Evolutionary conservation across 371 early-diverging fungal species (phyloP).

Genomic region (Zopfochytrium polystomum): DNA sequence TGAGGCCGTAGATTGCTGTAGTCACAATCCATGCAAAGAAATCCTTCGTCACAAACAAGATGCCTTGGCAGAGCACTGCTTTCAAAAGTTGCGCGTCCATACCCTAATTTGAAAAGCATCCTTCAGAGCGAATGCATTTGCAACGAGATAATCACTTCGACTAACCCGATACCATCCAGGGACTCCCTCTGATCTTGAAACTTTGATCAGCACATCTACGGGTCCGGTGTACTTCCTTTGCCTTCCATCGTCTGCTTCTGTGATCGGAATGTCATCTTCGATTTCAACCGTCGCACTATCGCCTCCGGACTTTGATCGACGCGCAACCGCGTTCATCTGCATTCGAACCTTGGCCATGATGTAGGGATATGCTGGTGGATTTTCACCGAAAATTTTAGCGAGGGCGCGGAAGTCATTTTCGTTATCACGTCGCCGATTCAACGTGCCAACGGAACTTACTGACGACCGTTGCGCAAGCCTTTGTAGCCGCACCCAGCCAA

Average conservation of each 20-base stretch:
- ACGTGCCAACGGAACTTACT: too few species aligned
- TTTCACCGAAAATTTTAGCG: too few species aligned
- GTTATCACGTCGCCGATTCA: too few species aligned
- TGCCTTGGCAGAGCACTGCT: slow-evolving; percentile 89
- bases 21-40: slow-evolving; percentile 45
- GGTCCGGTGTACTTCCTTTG: slow-evolving; percentile 62
- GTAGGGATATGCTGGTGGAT: slow-evolving; percentile 83
- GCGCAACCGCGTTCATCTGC: slow-evolving; percentile 64
- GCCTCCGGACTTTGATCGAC: not conserved
- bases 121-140: too few species aligned
- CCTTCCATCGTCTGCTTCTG: slow-evolving; percentile 35
- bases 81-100: slow-evolving; percentile 91
- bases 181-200: slow-evolving; percentile 69
- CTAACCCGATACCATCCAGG: slow-evolving; percentile 81
- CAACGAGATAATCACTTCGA: too few species aligned
- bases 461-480: slow-evolving; percentile 69
- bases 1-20: too few species aligned
- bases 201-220: slow-evolving; percentile 73
- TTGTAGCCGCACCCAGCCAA: slow-evolving; percentile 78
- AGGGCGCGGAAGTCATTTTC: too few species aligned
- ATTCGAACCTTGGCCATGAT: slow-evolving; percentile 94
- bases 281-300: not conserved
- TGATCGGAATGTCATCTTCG: slow-evolving; percentile 16
- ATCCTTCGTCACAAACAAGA: slow-evolving; percentile 88
- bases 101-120: too few species aligned